phyloP scores from a whole-genome alignment of 139 green algal genomes.

The Chlorella ohadii region DNA sequence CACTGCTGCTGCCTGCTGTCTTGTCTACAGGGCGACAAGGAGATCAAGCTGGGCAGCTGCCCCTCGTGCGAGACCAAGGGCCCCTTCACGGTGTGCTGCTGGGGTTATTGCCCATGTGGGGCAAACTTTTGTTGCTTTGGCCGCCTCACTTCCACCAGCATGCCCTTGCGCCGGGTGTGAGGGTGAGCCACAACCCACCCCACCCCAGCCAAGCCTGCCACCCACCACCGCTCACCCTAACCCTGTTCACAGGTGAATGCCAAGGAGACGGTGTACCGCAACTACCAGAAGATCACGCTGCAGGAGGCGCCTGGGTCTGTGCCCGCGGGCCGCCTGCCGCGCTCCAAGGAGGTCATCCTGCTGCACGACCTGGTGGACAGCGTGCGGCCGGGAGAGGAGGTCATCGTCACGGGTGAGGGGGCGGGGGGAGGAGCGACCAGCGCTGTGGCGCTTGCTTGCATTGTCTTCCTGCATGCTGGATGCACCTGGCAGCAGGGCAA shows the following conservation, averaged over 20 bases:
- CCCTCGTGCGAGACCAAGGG: slow-evolving; percentile 89
- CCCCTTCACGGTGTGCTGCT: slow-evolving; percentile 80
- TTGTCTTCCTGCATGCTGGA: too few relatives aligned
- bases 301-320: slow-evolving; percentile 96
- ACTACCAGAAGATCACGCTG: slow-evolving; percentile 99
- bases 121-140: too few relatives aligned
- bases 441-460: too few relatives aligned
- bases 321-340: slow-evolving; percentile 92
- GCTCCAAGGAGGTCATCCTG: slow-evolving; percentile 97
- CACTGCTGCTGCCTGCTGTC: too few relatives aligned
- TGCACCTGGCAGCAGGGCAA: too few relatives aligned
- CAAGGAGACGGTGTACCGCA: slow-evolving; percentile 95
- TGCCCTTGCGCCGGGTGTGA: too few relatives aligned
- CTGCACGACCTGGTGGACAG: slow-evolving; percentile 97
- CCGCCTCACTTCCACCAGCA: too few relatives aligned
- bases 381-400: slow-evolving; percentile 93
- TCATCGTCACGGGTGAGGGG: slow-evolving; percentile 81
- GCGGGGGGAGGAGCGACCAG: neutral
- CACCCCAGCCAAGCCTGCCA: too few relatives aligned
- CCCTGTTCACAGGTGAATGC: slow-evolving; percentile 81
- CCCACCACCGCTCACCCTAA: neutral
- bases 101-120: neutral
- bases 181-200: too few relatives aligned
- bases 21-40: slow-evolving; percentile 37
- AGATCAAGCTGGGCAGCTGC: slow-evolving; percentile 88